Evolutionary conservation across 306 rosid species (phyloP), one percentile per base, ranked within the genome.

Genomic region (Casuarina glauca): DNA sequence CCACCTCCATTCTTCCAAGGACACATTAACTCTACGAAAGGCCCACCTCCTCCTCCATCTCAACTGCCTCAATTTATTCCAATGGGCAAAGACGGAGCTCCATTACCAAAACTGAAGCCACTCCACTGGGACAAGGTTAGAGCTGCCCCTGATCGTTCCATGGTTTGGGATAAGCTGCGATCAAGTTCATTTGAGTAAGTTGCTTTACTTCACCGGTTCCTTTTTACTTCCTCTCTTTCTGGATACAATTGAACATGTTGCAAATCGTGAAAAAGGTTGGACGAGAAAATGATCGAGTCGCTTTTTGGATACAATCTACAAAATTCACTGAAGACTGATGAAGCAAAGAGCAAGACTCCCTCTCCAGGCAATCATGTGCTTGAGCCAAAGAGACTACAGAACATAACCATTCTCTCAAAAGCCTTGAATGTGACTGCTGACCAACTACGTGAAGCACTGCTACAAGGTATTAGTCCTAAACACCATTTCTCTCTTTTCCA

Each of bases 71-170:
- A 78, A 38, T 79, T 87, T 57, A 78, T 90, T 36, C 84, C 98
- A 50, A 38, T 86, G 52, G 97, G 97, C 45, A 96, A 89, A 89
- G 99, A 93, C 76, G 98, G 94, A 79, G 67, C 88, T 26, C 91
- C 91, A 0, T 70, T 91, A 60, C 93, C 98, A 32, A 96, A 91
- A 84, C 88, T 96, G 55, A 96, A 96, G 87, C 99, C 99, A 9
- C 96, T 93, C 48, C 99, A 96, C n/a, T 96, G 98, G 99, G 99
- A 93, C 85, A 96, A 96, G 91, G 98, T 96, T 39, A 88, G 98
- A 83, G 94, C 99, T 45, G 92, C 93, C 26, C 94, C 99, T 3
- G 91, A 96, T 74, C 91, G 86, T 60, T 88, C 98, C 10, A 96
- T 88, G 94, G 98, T 96, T 69, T 96, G 99, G 99, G 98, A 96